These are phyloP conservation scores for Auricularia cornea DNA, from an alignment of 768 basidiomycete genomes.

Conservation along the genomic window DNA sequence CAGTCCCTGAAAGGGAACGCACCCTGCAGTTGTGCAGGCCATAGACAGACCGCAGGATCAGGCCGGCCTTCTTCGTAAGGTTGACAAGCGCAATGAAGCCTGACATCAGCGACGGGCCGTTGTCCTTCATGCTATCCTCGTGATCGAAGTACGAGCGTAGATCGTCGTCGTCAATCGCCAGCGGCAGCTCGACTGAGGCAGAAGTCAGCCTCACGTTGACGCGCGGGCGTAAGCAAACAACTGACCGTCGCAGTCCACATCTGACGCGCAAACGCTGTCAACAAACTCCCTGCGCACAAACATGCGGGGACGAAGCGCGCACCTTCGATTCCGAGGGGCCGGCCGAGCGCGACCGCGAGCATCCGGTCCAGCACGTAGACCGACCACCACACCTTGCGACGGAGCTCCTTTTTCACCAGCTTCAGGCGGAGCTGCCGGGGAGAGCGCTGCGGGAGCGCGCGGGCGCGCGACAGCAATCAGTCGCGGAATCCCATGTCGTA, in stretches of 20 bases:
- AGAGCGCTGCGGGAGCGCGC: conserved; percentile 50
- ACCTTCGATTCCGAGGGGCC: conserved; percentile 78
- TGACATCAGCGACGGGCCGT: conserved; percentile 59
- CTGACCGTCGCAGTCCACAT: conserved; percentile 71
- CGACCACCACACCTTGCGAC: conserved; percentile 90
- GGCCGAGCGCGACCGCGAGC: conserved; percentile 83
- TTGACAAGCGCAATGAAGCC: conserved; percentile 68
- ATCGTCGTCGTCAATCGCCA: conserved; percentile 74
- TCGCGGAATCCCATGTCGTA: not conserved
- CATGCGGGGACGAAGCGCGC: not conserved
- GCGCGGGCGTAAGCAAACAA: too few relatives aligned
- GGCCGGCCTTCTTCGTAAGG: conserved; percentile 79
- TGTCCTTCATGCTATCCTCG: not conserved
- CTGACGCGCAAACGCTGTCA: not conserved
- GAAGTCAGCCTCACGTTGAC: too few relatives aligned
- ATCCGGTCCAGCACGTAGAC: conserved; percentile 86
- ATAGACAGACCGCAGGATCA: conserved; percentile 75
- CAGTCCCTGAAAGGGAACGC: not conserved
- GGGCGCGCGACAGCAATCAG: conserved; percentile 2
- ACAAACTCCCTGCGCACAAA: not conserved
- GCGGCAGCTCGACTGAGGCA: conserved; percentile 53
- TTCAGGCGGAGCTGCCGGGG: conserved; percentile 63
- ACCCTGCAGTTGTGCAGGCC: conserved; percentile 63
- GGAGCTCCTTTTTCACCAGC: conserved; percentile 78
- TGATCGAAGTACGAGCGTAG: conserved; percentile 61